These are phyloP conservation scores for Mycena pura DNA, from an alignment of 768 basidiomycete species.

Conservation along the genomic window DNA sequence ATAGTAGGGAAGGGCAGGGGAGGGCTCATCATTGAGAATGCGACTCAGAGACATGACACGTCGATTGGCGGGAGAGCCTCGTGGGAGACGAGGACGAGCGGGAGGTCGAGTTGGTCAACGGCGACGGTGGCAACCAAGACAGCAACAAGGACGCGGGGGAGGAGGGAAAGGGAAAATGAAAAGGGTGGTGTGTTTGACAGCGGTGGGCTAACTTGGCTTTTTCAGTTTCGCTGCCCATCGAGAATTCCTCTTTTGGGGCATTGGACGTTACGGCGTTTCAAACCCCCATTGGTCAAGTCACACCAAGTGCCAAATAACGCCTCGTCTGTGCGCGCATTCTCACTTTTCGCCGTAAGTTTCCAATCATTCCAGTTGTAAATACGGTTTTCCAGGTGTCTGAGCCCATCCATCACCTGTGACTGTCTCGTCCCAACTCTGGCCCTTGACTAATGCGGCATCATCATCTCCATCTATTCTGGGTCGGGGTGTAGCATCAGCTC, in stretches of 20 bases:
- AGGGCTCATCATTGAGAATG: slow-evolving; percentile 80
- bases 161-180: slow-evolving; percentile 17
- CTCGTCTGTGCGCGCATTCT: not conserved
- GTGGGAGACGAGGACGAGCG: slow-evolving; percentile 42
- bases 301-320: too few relatives aligned
- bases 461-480: not conserved
- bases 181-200: not conserved
- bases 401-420: not conserved
- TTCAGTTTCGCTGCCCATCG: not conserved
- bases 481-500: slow-evolving; percentile 86
- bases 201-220: not conserved
- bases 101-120: slow-evolving; percentile 11
- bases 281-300: not conserved
- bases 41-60: slow-evolving; percentile 74
- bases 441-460: not conserved
- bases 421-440: not conserved
- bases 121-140: slow-evolving; percentile 5
- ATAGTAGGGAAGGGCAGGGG: slow-evolving; percentile 43
- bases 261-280: not conserved
- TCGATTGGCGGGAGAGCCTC: slow-evolving; percentile 31
- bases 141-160: slow-evolving; percentile 22
- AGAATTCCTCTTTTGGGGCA: too few relatives aligned
- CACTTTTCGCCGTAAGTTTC: slow-evolving; percentile 33
- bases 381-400: slow-evolving; percentile 12
- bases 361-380: slow-evolving; percentile 15